These are phyloP conservation scores for Xylaria sp. DNA, from an alignment of 495 filamentous ascomycete species.

Conservation along the genomic window DNA sequence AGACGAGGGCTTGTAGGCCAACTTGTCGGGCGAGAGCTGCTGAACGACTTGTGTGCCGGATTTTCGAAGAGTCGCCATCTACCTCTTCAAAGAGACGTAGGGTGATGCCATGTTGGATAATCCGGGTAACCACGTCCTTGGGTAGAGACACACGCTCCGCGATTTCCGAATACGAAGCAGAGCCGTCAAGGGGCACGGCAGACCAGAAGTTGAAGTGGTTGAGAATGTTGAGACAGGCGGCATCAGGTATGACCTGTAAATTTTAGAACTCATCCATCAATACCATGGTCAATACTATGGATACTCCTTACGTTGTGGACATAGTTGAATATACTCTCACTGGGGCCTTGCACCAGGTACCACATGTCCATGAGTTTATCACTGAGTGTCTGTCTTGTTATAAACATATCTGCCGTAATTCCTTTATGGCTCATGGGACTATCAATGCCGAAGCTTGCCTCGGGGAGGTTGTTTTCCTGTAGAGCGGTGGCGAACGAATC, in stretches of 20 bases:
- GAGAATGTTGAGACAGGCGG: conserved; percentile 38
- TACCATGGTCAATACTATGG: background rate
- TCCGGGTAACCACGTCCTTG: conserved; percentile 42
- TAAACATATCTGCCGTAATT: conserved; percentile 35
- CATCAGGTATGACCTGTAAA: conserved; percentile 34
- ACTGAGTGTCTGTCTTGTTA: conserved; percentile 32
- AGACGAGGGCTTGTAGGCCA: conserved; percentile 64
- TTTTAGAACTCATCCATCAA: background rate
- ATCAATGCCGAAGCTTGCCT: conserved; percentile 37
- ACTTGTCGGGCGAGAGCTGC: conserved; percentile 36
- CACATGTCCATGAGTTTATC: conserved; percentile 39
- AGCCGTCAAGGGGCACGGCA: conserved; percentile 44
- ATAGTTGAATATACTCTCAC: conserved; percentile 42
- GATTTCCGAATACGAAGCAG: conserved; percentile 44
- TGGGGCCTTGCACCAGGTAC: conserved; percentile 40
- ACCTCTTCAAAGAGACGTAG: conserved; percentile 55
- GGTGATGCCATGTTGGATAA: conserved; percentile 53
- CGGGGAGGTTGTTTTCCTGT: conserved; percentile 37
- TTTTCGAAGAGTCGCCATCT: conserved; percentile 41
- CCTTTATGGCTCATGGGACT: conserved; percentile 36
- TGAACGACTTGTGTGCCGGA: conserved; percentile 43
- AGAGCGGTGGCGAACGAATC: conserved; percentile 33
- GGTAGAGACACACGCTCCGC: conserved; percentile 38
- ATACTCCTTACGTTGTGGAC: conserved; percentile 38
- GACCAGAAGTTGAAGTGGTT: conserved; percentile 44